These are phyloP conservation scores for Aleurites moluccanus DNA, from an alignment of 441 rosid genomes.

Conservation along the genomic window DNA sequence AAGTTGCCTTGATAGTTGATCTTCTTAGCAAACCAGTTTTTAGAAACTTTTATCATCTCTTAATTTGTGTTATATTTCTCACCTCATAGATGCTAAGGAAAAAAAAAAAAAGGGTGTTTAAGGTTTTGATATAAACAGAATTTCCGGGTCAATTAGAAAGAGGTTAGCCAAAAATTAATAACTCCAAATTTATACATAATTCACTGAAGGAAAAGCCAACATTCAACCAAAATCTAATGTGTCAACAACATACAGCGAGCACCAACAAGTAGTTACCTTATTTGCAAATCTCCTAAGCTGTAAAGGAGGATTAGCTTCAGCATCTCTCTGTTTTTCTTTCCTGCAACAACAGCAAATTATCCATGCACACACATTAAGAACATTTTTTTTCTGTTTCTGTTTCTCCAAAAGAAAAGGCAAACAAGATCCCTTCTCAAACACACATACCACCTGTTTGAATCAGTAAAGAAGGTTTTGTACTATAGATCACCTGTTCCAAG, in stretches of 20 bases:
- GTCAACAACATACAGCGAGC: slow-evolving; percentile 14
- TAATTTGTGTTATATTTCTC: too few relatives aligned
- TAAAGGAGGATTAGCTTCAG: slow-evolving; percentile 32
- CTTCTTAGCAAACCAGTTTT: too few relatives aligned
- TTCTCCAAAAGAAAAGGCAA: background rate
- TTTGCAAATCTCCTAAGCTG: slow-evolving; percentile 41
- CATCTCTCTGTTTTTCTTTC: slow-evolving; percentile 52
- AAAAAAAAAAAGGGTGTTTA: too few relatives aligned
- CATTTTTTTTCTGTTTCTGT: background rate
- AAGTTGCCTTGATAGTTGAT: too few relatives aligned
- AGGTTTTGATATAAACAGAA: too few relatives aligned
- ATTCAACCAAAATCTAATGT: too few relatives aligned
- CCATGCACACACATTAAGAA: background rate
- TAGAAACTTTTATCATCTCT: too few relatives aligned
- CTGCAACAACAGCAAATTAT: slow-evolving; percentile 33
- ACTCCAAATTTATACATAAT: too few relatives aligned
- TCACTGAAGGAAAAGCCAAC: too few relatives aligned
- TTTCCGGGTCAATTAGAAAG: too few relatives aligned
- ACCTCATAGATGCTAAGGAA: too few relatives aligned
- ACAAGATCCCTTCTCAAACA: background rate
- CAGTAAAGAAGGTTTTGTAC: background rate
- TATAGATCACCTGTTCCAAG: slow-evolving; percentile 20
- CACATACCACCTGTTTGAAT: slow-evolving; percentile 2
- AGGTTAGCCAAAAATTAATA: too few relatives aligned
- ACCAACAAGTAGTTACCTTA: slow-evolving; percentile 50